Evolutionary conservation across 2,329 filamentous ascomycete species (phyloP).

Genomic region (Tolypocladium ovalisporum): DNA sequence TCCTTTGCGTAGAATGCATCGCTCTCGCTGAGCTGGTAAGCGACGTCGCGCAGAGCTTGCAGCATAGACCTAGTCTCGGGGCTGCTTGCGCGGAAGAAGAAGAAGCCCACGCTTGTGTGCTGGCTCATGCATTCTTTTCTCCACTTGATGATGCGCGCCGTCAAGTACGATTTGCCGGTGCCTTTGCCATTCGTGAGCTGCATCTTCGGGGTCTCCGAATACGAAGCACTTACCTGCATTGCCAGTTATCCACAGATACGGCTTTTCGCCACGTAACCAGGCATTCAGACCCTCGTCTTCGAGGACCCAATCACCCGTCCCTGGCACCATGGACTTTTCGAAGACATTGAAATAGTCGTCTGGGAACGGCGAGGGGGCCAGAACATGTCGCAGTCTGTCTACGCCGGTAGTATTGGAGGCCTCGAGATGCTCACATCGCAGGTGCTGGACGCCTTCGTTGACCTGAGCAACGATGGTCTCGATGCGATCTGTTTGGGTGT

Average conservation of each 20-base stretch:
- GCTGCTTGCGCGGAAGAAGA: slow-evolving; percentile 37
- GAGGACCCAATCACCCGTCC: slow-evolving; percentile 35
- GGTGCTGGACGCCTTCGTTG: slow-evolving; percentile 20
- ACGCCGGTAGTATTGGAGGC: slow-evolving; percentile 18
- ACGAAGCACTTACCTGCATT: slow-evolving; percentile 22
- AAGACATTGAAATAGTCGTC: slow-evolving; percentile 31
- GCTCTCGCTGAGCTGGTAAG: slow-evolving; percentile 34
- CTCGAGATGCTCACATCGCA: slow-evolving; percentile 23
- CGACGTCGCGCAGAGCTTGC: slow-evolving; percentile 32
- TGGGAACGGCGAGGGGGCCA: slow-evolving; percentile 30
- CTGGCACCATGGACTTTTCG: slow-evolving; percentile 24
- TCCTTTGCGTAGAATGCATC: slow-evolving; percentile 33
- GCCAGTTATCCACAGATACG: slow-evolving; percentile 32
- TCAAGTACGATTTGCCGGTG: slow-evolving; percentile 35
- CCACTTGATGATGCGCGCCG: slow-evolving; percentile 31
- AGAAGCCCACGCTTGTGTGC: slow-evolving; percentile 27
- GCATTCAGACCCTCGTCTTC: slow-evolving; percentile 24
- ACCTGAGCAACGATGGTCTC: slow-evolving; percentile 22
- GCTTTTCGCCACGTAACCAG: slow-evolving; percentile 27
- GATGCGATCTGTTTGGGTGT: slow-evolving; percentile 23
- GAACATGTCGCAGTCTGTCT: slow-evolving; percentile 26
- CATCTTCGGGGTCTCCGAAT: too few relatives aligned
- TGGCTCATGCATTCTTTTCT: slow-evolving; percentile 14
- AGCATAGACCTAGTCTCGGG: slow-evolving; percentile 32
- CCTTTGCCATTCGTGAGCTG: slow-evolving; percentile 10